Evolutionary conservation across 768 basidiomycete genomes (phyloP).

Genomic region (Naganishia kalamii): DNA sequence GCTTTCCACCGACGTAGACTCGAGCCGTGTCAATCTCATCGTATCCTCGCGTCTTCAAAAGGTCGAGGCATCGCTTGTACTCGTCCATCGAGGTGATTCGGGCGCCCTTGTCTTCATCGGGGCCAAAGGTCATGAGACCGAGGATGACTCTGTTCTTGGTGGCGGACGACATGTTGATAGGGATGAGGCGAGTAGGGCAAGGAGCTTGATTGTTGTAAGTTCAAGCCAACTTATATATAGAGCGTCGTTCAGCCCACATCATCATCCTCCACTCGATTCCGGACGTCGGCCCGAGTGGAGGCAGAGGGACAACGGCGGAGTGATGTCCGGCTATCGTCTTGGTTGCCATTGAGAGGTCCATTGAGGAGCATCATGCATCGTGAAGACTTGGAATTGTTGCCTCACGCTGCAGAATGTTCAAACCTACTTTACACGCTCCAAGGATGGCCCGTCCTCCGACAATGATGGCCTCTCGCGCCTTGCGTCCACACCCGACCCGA

Average conservation of each 20-base stretch:
- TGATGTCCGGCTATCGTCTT: too few relatives aligned
- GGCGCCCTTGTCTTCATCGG: slow-evolving; percentile 27
- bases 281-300: background rate
- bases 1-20: slow-evolving; percentile 42
- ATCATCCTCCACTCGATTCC: background rate
- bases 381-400: too few relatives aligned
- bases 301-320: background rate
- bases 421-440: too few relatives aligned
- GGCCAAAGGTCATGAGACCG: slow-evolving; percentile 27
- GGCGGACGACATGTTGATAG: slow-evolving; percentile 11
- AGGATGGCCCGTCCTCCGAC: background rate
- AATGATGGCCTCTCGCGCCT: too few relatives aligned
- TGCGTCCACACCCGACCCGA: background rate
- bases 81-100: slow-evolving; percentile 36
- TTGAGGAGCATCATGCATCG: too few relatives aligned
- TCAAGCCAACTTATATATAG: too few relatives aligned
- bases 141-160: slow-evolving; percentile 26
- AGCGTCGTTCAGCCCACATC: background rate
- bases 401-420: too few relatives aligned
- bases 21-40: slow-evolving; percentile 50
- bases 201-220: too few relatives aligned
- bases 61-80: slow-evolving; percentile 53
- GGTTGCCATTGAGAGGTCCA: too few relatives aligned
- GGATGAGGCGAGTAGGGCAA: background rate
- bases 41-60: slow-evolving; percentile 57